Evolutionary conservation across 108 stramenopile genomes (phyloP), one percentile per base, ranked within the genome.

Genomic region (Pseudonitzschia pungens): DNA sequence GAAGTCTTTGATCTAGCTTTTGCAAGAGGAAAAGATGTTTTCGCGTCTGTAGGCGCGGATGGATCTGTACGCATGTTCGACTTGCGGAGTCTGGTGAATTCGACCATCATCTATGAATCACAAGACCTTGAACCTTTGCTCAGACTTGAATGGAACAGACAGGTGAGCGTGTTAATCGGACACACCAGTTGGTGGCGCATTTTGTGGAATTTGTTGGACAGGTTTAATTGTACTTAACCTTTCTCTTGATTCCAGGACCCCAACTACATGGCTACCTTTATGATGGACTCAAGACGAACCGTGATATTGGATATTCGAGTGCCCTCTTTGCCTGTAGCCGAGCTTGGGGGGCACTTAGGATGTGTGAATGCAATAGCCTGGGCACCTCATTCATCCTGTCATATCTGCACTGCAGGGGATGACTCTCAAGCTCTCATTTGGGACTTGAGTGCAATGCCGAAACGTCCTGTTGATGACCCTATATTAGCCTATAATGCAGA

Each of bases 1-100:
- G 99, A 99, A 77, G 99, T 99, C 29, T 99, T 97, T 55, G 99
- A 99, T 81, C 73, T 99, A 26, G 96, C 97, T 31, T 99, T 97
- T 69, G 91, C 96, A 4, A 66, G 84, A 24, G 92, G 96, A 12
- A 97, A 97, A 68, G 95, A 98, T 76, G 84, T 98, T 9, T 99
- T 99, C 78, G 99, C 97, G 0, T 89, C 92, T 2, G 98, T 98
- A 15, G 98, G 99, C 4, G 98, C 97, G 16, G 99, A 99, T 73
- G 99, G 99, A 9, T 91, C 89, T 45, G 91, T 99, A 0, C 93
- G 99, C 0, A 86, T 98, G 81, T 99, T 99, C 72, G 99, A 99
- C 77, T 77, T 98, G 67, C 83, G 99, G 28, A 88, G 82, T 53
- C 81, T 99, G 70, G 99, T 97, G 74, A 97, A 98, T 81, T 97